phyloP scores from a whole-genome alignment of 1,284 basidiomycete species.

The Mycena citricolor region DNA sequence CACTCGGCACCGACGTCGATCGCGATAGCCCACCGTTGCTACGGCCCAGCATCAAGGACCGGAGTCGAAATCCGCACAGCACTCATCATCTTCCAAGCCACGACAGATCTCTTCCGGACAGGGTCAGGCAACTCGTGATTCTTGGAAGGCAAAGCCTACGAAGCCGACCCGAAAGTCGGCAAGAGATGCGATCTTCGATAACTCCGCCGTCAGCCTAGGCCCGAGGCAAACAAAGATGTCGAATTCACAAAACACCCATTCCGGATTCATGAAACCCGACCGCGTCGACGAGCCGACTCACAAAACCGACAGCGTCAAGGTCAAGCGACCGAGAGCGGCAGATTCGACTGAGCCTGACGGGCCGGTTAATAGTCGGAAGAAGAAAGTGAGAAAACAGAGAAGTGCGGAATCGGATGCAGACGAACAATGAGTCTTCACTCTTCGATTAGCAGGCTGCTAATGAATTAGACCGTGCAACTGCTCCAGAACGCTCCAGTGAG shows the following conservation, averaged over 20 bases:
- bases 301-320: no score
- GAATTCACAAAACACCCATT: slow-evolving; percentile 11
- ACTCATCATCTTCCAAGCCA: no score
- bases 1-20: no score
- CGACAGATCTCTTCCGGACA: no score
- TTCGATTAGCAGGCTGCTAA: no score
- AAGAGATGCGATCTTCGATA: slow-evolving; percentile 51
- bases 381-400: neutral
- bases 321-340: slow-evolving; percentile 15
- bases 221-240: slow-evolving; percentile 30
- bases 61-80: no score
- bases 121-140: no score
- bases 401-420: slow-evolving; percentile 23
- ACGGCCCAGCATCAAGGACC: no score
- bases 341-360: slow-evolving; percentile 4
- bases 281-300: slow-evolving; percentile 52
- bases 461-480: no score
- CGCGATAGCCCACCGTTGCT: no score
- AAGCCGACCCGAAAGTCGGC: slow-evolving; percentile 42
- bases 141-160: slow-evolving; percentile 24
- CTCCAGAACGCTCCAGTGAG: no score
- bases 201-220: slow-evolving; percentile 45
- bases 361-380: slow-evolving; percentile 1
- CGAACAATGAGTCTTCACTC: no score
- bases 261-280: slow-evolving; percentile 51